Conservation (phyloP, 805 yeast species). For the Saccharomycopsis microspora region DNA sequence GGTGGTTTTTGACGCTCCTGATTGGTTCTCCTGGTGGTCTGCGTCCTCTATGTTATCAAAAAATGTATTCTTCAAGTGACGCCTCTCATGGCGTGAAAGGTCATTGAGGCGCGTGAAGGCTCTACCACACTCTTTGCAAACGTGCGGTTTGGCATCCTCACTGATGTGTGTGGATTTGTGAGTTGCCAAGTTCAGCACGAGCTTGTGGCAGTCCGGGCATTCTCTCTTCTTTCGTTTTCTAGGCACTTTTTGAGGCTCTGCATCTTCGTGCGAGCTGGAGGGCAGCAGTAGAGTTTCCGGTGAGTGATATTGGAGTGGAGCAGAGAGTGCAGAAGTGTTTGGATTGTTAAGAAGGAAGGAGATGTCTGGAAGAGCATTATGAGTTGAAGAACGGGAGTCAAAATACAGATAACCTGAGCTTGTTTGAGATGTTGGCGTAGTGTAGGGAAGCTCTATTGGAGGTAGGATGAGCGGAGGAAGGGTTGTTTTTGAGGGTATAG, state of each 20-base stretch:
- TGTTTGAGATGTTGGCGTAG: no score
- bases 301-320: no score
- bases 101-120: conserved; percentile 88
- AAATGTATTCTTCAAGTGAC: conserved; percentile 33
- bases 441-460: no score
- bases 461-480: no score
- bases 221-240: conserved; percentile 45
- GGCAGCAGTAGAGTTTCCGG: no score
- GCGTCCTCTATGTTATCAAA: conserved; percentile 34
- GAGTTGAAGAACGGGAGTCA: no score
- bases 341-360: no score
- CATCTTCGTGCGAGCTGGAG: no score
- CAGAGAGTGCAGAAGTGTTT: no score
- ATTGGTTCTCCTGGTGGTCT: conserved; percentile 16
- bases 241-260: not conserved
- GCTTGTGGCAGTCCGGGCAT: conserved; percentile 58
- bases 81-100: conserved; percentile 68
- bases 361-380: no score
- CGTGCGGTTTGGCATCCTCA: conserved; percentile 34
- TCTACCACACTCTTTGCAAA: conserved; percentile 65
- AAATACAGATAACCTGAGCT: no score
- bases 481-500: no score
- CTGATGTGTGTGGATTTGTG: conserved; percentile 75
- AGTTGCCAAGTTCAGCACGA: conserved; percentile 49
- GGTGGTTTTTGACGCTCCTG: not conserved